These are phyloP conservation scores for Datura wrightii DNA, from an alignment of 257 asterid species.

Conservation along the genomic window DNA sequence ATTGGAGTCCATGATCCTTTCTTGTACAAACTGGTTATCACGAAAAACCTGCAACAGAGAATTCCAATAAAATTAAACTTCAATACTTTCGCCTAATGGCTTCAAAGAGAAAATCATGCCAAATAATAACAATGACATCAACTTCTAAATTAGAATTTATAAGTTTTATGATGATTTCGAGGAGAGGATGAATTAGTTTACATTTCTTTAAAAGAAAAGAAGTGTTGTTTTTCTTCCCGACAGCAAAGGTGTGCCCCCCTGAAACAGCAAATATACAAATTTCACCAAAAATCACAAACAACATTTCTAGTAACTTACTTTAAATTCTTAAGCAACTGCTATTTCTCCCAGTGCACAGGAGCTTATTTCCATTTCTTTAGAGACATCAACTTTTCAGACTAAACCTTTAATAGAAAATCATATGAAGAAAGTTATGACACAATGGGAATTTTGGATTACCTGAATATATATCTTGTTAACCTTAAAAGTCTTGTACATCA, in stretches of 20 bases:
- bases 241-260: neutral
- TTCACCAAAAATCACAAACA: neutral
- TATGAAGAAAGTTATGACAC: neutral
- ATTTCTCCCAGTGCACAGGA: neutral
- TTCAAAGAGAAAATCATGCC: neutral
- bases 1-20: slow-evolving; percentile 97
- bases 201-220: neutral
- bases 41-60: slow-evolving; percentile 80
- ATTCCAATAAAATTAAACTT: slow-evolving; percentile 25
- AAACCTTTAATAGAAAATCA: neutral
- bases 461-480: neutral
- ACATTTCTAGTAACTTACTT: neutral
- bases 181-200: neutral
- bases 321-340: neutral
- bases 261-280: neutral
- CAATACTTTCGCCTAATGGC: neutral
- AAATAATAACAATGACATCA: neutral
- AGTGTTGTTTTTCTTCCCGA: neutral
- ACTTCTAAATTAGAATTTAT: neutral
- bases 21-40: slow-evolving; percentile 89
- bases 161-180: neutral
- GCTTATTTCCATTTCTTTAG: neutral
- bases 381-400: neutral
- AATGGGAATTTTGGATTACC: neutral
- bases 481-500: neutral